A percentile compares a stretch with the other conserved stretches of the same genome.
phyloP scores from a whole-genome alignment of 176 grass and related monocot genomes.

The Eragrostis nindensis region DNA sequence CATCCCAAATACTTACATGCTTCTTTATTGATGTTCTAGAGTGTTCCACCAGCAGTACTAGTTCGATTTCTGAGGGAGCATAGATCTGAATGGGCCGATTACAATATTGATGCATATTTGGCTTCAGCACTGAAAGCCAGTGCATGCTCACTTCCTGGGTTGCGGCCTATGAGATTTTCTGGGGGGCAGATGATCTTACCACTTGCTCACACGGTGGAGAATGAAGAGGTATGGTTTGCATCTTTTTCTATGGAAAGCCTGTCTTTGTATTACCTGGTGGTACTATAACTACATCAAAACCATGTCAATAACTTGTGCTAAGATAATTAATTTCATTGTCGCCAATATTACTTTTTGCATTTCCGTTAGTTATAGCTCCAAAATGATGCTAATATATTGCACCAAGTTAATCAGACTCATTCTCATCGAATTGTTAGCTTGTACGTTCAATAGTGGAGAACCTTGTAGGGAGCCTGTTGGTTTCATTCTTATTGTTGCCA shows the following conservation, averaged over 20 bases:
- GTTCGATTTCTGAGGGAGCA: constrained; percentile 95
- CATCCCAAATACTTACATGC: not conserved
- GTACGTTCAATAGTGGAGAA: not conserved
- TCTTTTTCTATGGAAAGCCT: constrained; percentile 6
- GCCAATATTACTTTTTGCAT: not conserved
- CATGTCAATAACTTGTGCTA: not conserved
- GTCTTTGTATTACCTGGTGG: not conserved
- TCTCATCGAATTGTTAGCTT: not conserved
- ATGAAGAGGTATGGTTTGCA: constrained; percentile 75
- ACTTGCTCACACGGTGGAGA: constrained; percentile 92
- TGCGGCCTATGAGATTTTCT: constrained; percentile 77
- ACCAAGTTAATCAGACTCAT: not conserved
- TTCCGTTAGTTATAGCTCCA: too few species aligned
- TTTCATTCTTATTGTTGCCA: not conserved
- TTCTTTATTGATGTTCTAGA: constrained; percentile 60
- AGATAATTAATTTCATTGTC: not conserved
- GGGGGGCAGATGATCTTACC: constrained; percentile 90
- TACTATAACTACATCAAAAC: not conserved
- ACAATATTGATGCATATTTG: constrained; percentile 88
- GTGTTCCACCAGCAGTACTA: constrained; percentile 85
- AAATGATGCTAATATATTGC: not conserved
- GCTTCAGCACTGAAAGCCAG: constrained; percentile 72
- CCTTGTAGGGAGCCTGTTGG: not conserved
- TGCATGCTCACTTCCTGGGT: constrained; percentile 60
- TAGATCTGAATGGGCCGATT: constrained; percentile 98